Evolutionary conservation across 805 yeast species (phyloP).

Genomic region (Suhomyces sp.): DNA sequence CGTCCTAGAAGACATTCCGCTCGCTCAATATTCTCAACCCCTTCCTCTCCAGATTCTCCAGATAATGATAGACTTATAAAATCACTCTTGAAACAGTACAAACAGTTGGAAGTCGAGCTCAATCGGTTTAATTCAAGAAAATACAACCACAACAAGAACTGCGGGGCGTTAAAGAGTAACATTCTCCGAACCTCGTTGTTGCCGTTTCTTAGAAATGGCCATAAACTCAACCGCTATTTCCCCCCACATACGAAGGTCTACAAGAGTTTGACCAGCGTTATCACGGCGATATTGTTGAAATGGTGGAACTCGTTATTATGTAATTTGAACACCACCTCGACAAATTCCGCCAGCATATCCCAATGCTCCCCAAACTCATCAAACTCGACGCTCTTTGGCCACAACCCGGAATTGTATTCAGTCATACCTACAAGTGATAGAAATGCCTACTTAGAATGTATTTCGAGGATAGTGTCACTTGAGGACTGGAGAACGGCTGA

Average conservation of each 20-base stretch:
- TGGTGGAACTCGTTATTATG: slow-evolving; percentile 56
- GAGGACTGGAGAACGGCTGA: slow-evolving; percentile 43
- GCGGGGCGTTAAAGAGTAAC: slow-evolving; percentile 42
- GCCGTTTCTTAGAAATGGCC: slow-evolving; percentile 39
- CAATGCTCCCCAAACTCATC: background rate
- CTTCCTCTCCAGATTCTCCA: background rate
- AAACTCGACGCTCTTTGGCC: background rate
- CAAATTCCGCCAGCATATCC: background rate
- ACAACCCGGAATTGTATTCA: slow-evolving; percentile 4
- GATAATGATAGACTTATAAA: slow-evolving; percentile 18
- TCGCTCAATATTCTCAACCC: background rate
- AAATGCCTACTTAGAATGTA: slow-evolving; percentile 52
- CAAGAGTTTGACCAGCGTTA: slow-evolving; percentile 31
- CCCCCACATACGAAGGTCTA: slow-evolving; percentile 22
- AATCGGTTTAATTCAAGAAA: slow-evolving; percentile 42
- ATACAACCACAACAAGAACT: slow-evolving; percentile 14
- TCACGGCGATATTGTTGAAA: slow-evolving; percentile 33
- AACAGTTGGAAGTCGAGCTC: slow-evolving; percentile 43
- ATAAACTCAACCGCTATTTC: slow-evolving; percentile 20
- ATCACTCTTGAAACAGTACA: slow-evolving; percentile 29
- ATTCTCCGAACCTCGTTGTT: slow-evolving; percentile 46
- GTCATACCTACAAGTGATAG: slow-evolving; percentile 46
- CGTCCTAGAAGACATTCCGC: background rate
- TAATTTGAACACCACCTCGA: slow-evolving; percentile 7
- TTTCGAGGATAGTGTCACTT: slow-evolving; percentile 48